Percentiles rank a stretch among this genome's conserved stretches.
Conservation (phyloP, 495 filamentous ascomycete genomes). For the Saxophila tyrrhenica region DNA sequence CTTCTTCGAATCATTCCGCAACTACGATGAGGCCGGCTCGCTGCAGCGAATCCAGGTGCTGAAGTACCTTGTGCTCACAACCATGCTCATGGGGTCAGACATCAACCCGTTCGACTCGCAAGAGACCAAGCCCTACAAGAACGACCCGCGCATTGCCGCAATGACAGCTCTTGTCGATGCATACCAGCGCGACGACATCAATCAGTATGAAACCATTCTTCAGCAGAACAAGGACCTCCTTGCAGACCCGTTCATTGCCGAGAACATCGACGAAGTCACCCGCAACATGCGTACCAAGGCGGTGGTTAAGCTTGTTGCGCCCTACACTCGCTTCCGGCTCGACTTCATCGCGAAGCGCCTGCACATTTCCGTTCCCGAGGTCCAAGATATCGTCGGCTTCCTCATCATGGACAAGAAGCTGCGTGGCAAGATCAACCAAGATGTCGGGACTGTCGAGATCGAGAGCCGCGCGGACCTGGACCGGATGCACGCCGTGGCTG, state of each 20-base stretch:
- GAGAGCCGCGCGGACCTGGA: constrained; percentile 62
- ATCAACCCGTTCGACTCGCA: constrained; percentile 99
- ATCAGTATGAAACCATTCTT: constrained; percentile 76
- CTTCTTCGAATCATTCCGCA: constrained; percentile 97
- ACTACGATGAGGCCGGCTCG: constrained; percentile 96
- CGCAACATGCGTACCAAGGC: constrained; percentile 97
- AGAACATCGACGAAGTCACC: constrained; percentile 98
- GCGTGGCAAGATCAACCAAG: constrained; percentile 79
- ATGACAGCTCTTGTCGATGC: constrained; percentile 97
- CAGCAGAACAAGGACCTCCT: constrained; percentile 82
- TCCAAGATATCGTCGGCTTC: constrained; percentile 85
- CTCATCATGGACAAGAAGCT: constrained; percentile 83
- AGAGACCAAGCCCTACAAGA: constrained; percentile 98
- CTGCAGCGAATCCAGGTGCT: constrained; percentile 93
- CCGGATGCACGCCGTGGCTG: constrained; percentile 58
- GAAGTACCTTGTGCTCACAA: constrained; percentile 91
- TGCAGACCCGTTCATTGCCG: constrained; percentile 89
- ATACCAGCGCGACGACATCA: constrained; percentile 91
- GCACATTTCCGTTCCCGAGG: constrained; percentile 71
- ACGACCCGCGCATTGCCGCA: constrained; percentile 82
- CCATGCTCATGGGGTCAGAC: constrained; percentile 98
- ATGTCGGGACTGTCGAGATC: constrained; percentile 69
- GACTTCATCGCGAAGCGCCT: constrained; percentile 76
- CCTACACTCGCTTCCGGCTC: constrained; percentile 85
- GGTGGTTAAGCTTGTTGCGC: constrained; percentile 83